phyloP scores from a whole-genome alignment of 108 stramenopile genomes.

The Seminavis robusta region DNA sequence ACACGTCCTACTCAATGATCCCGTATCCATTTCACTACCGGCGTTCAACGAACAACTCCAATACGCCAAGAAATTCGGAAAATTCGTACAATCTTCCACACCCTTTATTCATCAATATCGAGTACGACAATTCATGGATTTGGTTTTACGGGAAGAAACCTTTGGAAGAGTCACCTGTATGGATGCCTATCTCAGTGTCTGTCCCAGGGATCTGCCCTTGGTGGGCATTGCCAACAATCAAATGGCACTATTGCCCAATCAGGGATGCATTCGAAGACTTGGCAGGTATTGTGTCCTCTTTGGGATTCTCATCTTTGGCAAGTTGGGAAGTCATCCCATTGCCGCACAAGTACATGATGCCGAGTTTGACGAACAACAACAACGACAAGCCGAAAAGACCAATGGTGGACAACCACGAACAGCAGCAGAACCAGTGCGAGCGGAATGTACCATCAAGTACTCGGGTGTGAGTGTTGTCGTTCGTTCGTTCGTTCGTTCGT shows the following conservation, averaged over 20 bases:
- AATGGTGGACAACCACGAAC: too few species aligned
- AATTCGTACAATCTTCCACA: constrained; percentile 57
- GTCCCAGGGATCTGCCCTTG: constrained; percentile 38
- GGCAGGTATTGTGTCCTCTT: constrained; percentile 56
- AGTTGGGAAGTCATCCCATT: constrained; percentile 24
- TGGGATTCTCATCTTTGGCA: constrained; percentile 42
- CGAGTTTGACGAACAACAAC: too few species aligned
- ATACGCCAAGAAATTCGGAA: constrained; percentile 36
- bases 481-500: too few species aligned
- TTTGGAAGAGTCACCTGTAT: constrained; percentile 48
- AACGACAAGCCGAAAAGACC: too few species aligned
- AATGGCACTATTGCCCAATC: constrained; percentile 36
- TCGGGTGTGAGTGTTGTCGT: too few species aligned
- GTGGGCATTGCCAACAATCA: constrained; percentile 40
- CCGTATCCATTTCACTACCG: constrained; percentile 40
- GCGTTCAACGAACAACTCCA: constrained; percentile 44
- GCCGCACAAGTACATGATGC: constrained; percentile 24
- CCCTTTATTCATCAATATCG: constrained; percentile 67
- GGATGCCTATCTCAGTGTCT: constrained; percentile 41
- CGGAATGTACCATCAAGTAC: too few species aligned
- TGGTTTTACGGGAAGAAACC: constrained; percentile 29
- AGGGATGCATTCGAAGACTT: constrained; percentile 65
- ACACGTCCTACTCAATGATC: constrained; percentile 69
- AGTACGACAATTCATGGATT: constrained; percentile 44
- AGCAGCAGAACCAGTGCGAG: too few species aligned